These are phyloP conservation scores for Begonia fuchsioides DNA, from an alignment of 306 rosid species.

Conservation along the genomic window DNA sequence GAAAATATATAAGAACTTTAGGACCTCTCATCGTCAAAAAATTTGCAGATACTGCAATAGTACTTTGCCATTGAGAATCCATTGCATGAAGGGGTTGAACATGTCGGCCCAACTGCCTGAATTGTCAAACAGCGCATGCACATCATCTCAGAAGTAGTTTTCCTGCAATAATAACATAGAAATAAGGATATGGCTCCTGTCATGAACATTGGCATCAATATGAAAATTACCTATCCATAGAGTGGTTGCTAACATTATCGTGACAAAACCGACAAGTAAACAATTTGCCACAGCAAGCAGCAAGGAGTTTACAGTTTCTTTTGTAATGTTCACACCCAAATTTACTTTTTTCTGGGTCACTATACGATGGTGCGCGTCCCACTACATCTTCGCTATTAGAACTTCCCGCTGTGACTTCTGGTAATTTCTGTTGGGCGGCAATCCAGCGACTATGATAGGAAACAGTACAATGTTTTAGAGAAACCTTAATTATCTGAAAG, in stretches of 20 bases:
- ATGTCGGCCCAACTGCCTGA: conserved; percentile 77
- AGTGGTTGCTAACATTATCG: conserved; percentile 95
- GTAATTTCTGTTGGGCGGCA: conserved; percentile 90
- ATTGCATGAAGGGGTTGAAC: conserved; percentile 77
- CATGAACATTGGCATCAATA: not conserved
- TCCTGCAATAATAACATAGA: conserved; percentile 34
- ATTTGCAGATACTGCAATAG: conserved; percentile 83
- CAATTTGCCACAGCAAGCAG: conserved; percentile 92
- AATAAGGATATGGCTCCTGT: no score
- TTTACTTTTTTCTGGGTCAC: conserved; percentile 47
- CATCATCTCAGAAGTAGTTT: conserved; percentile 89
- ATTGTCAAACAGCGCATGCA: conserved; percentile 70
- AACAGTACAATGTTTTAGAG: conserved; percentile 3
- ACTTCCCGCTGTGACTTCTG: conserved; percentile 45
- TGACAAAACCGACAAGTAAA: conserved; percentile 96
- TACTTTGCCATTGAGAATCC: conserved; percentile 80
- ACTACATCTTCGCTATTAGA: conserved; percentile 52
- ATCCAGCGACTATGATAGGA: conserved; percentile 78
- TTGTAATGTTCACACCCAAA: conserved; percentile 97
- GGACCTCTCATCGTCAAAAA: conserved; percentile 96
- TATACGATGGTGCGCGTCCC: conserved; percentile 53
- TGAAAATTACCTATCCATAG: conserved; percentile 79
- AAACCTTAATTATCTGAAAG: not conserved
- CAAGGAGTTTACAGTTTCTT: conserved; percentile 93
- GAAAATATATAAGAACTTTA: conserved; percentile 2